Conservation (phyloP, 2,329 filamentous ascomycete species). For the Stenocarpella maydis region DNA sequence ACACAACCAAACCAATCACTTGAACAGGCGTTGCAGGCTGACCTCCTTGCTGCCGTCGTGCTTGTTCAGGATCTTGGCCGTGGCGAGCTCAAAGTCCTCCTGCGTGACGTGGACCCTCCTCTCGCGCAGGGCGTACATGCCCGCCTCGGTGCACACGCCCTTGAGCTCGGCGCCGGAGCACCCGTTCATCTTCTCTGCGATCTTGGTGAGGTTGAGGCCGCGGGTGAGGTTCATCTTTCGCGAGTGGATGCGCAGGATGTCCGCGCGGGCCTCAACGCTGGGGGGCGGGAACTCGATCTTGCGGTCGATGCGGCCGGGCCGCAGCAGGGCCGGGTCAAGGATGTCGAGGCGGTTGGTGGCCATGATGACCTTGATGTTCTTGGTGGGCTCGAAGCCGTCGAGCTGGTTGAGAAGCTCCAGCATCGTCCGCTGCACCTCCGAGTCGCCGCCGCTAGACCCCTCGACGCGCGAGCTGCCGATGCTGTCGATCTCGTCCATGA, state of each 20-base stretch:
- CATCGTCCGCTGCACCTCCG: constrained; percentile 98
- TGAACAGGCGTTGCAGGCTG: constrained; percentile 39
- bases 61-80: constrained; percentile 99
- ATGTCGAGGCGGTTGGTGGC: constrained; percentile 98
- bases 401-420: constrained; percentile 97
- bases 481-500: constrained; percentile 99
- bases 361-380: constrained; percentile 99
- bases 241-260: constrained; percentile 97
- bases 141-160: constrained; percentile 97
- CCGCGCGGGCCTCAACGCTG: constrained; percentile 93
- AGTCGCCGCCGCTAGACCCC: constrained; percentile 93
- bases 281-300: constrained; percentile 99
- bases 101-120: constrained; percentile 97
- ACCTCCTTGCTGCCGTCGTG: constrained; percentile 95
- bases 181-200: constrained; percentile 99
- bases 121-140: constrained; percentile 97
- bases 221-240: constrained; percentile 98
- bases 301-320: constrained; percentile 96
- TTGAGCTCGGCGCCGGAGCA: constrained; percentile 98
- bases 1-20: constrained; percentile 12
- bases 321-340: constrained; percentile 90
- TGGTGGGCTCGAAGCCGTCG: constrained; percentile 97
- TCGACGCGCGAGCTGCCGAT: constrained; percentile 98
- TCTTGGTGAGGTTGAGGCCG: constrained; percentile 97
- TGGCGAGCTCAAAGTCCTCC: constrained; percentile 98